A percentile compares a stretch with the other conserved stretches of the same genome.
Conservation (phyloP, 2,329 filamentous ascomycete species). For the Rhynchosporium secalis region DNA sequence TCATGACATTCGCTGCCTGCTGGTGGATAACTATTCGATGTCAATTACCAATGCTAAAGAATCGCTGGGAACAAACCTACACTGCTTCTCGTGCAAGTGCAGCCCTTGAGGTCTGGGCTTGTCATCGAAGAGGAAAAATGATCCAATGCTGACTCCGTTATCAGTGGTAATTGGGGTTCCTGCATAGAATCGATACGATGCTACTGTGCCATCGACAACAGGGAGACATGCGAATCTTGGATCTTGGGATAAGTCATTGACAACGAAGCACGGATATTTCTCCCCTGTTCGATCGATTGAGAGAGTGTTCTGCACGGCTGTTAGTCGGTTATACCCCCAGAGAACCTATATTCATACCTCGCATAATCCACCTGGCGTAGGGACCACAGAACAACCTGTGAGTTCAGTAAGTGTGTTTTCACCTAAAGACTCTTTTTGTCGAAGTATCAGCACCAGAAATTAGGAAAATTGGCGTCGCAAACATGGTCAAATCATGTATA, state of each 20-base stretch:
- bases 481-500: too few species aligned
- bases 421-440: background rate
- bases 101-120: conserved; percentile 52
- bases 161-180: conserved; percentile 34
- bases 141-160: conserved; percentile 34
- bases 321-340: background rate
- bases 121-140: conserved; percentile 35
- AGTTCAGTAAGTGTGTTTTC: conserved; percentile 8
- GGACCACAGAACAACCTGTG: conserved; percentile 16
- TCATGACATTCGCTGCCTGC: conserved; percentile 33
- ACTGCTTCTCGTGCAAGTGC: conserved; percentile 43
- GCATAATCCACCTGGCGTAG: conserved; percentile 35
- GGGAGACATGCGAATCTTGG: conserved; percentile 29
- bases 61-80: conserved; percentile 5
- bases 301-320: conserved; percentile 25
- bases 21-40: conserved; percentile 26
- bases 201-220: conserved; percentile 30
- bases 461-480: background rate
- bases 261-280: conserved; percentile 32
- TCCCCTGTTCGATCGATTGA: conserved; percentile 23
- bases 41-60: background rate
- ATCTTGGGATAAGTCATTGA: conserved; percentile 31
- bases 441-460: background rate
- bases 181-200: conserved; percentile 34
- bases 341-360: conserved; percentile 27